Conservation (phyloP, 192 early-diverging fungal species). For the Backusella mclennaniae region DNA sequence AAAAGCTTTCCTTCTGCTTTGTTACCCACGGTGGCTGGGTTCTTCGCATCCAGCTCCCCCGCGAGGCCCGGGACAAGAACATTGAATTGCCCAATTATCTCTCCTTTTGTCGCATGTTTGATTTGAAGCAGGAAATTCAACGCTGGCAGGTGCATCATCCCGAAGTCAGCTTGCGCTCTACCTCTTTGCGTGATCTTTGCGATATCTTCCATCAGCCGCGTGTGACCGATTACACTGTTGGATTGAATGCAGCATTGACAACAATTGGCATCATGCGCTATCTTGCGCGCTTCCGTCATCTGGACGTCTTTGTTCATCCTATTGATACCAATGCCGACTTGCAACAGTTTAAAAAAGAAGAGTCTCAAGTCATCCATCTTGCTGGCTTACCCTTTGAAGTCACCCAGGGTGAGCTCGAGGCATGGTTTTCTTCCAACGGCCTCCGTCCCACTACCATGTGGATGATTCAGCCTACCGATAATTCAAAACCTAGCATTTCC, state of each 20-base stretch:
- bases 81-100: conserved; percentile 59
- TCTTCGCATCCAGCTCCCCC: conserved; percentile 63
- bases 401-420: conserved; percentile 60
- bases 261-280: conserved; percentile 59
- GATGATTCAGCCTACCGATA: conserved; percentile 57
- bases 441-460: conserved; percentile 55
- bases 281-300: conserved; percentile 46
- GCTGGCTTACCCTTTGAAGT: conserved; percentile 61
- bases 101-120: conserved; percentile 61
- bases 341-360: conserved; percentile 60
- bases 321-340: conserved; percentile 63
- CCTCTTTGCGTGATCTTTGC: conserved; percentile 61
- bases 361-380: conserved; percentile 63
- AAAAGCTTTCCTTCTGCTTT: conserved; percentile 60
- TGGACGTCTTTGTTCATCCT: conserved; percentile 58
- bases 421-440: conserved; percentile 54
- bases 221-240: conserved; percentile 50
- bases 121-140: conserved; percentile 63
- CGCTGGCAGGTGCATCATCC: conserved; percentile 63
- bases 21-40: conserved; percentile 74
- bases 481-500: conserved; percentile 60
- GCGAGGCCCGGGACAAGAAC: conserved; percentile 64
- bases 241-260: conserved; percentile 60
- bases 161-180: conserved; percentile 46
- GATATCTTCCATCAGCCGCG: conserved; percentile 47